Evolutionary conservation across 768 basidiomycete genomes (phyloP).

Genomic region (Pisolithus marmoratus): DNA sequence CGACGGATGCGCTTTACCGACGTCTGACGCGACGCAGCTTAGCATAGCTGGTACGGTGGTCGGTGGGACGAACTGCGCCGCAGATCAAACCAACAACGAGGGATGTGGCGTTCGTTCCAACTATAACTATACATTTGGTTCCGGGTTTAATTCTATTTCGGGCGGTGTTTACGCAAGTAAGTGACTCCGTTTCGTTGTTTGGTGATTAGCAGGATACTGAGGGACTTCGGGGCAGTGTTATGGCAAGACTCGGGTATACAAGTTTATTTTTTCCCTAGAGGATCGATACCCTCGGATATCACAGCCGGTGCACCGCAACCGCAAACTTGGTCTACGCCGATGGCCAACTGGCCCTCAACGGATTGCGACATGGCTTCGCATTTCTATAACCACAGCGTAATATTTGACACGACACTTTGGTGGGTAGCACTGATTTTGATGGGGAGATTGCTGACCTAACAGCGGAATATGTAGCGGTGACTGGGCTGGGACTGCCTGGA

Average conservation of each 20-base stretch:
- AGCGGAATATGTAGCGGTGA: slow-evolving; percentile 53
- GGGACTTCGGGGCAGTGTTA: slow-evolving; percentile 41
- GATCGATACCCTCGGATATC: slow-evolving; percentile 73
- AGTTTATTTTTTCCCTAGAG: slow-evolving; percentile 77
- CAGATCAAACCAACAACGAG: slow-evolving; percentile 60
- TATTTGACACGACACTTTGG: slow-evolving; percentile 88
- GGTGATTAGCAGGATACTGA: slow-evolving; percentile 13
- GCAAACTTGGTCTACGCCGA: slow-evolving; percentile 66
- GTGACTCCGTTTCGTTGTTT: slow-evolving; percentile 25
- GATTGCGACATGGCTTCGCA: slow-evolving; percentile 71
- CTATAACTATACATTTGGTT: slow-evolving; percentile 65
- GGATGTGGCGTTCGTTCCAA: slow-evolving; percentile 77
- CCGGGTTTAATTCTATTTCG: slow-evolving; percentile 75
- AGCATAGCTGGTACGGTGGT: slow-evolving; percentile 61
- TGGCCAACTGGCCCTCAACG: slow-evolving; percentile 74
- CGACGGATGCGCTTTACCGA: slow-evolving; percentile 60
- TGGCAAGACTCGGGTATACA: slow-evolving; percentile 75
- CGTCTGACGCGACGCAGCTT: slow-evolving; percentile 40
- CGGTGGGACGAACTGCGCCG: slow-evolving; percentile 67
- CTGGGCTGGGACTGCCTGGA: slow-evolving; percentile 87
- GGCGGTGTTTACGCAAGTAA: slow-evolving; percentile 89
- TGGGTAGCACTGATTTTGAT: slow-evolving; percentile 19
- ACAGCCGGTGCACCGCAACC: slow-evolving; percentile 68
- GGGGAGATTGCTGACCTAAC: not conserved
- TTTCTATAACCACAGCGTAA: slow-evolving; percentile 71